These are phyloP conservation scores for Chiua virens DNA, from an alignment of 768 basidiomycete species.

Conservation along the genomic window DNA sequence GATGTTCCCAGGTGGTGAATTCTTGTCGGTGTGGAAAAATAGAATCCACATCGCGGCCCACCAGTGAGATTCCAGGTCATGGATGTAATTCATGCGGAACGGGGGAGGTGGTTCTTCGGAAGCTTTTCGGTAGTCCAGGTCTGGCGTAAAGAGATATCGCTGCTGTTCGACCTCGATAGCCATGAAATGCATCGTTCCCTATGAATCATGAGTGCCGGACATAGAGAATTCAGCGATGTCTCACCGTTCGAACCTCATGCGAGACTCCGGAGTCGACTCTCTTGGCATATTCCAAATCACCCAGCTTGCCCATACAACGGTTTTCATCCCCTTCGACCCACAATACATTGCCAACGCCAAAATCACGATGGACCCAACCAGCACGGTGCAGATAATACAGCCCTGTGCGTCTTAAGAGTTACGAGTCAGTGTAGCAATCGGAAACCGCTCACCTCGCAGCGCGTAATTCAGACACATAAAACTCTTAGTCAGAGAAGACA, in stretches of 20 bases:
- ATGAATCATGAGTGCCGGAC: not conserved
- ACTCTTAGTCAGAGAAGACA: not conserved
- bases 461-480: not conserved
- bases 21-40: not conserved
- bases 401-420: too few species aligned
- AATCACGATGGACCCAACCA: slow-evolving; percentile 6
- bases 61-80: slow-evolving; percentile 15
- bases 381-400: slow-evolving; percentile 3
- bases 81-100: slow-evolving; percentile 14
- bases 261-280: not conserved
- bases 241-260: slow-evolving; percentile 9
- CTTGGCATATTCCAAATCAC: slow-evolving; percentile 14
- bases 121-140: too few species aligned
- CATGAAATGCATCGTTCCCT: slow-evolving; percentile 16
- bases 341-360: too few species aligned
- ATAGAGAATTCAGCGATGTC: too few species aligned
- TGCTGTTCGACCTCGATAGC: slow-evolving; percentile 7
- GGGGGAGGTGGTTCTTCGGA: not conserved
- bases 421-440: too few species aligned
- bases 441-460: slow-evolving; percentile 1
- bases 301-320: not conserved
- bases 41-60: slow-evolving; percentile 10
- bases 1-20: not conserved
- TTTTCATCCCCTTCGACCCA: too few species aligned
- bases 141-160: not conserved